Evolutionary conservation across 495 filamentous ascomycete species (phyloP).

Genomic region (Xylaria scruposa): DNA sequence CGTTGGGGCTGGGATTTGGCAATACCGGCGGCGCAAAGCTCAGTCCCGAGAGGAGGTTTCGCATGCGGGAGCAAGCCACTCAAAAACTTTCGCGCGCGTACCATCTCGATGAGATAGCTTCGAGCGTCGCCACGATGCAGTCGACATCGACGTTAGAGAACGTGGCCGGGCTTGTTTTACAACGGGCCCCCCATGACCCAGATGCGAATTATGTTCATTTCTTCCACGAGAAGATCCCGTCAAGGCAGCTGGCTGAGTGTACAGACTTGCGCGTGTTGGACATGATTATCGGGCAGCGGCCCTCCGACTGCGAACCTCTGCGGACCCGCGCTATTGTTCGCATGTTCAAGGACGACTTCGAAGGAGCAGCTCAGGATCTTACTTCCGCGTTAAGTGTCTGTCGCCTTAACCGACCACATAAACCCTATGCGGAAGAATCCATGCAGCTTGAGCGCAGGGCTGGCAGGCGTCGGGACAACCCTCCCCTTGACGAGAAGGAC

Average conservation of each 20-base stretch:
- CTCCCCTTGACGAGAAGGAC: slow-evolving; percentile 68
- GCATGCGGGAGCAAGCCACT: slow-evolving; percentile 77
- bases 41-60: slow-evolving; percentile 73
- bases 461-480: slow-evolving; percentile 55
- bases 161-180: slow-evolving; percentile 74
- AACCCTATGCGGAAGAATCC: slow-evolving; percentile 46
- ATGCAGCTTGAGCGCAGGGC: slow-evolving; percentile 43
- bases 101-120: slow-evolving; percentile 78
- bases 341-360: slow-evolving; percentile 76
- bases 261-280: slow-evolving; percentile 69
- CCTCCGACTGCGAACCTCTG: slow-evolving; percentile 67
- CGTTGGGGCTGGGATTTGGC: slow-evolving; percentile 67
- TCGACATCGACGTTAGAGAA: slow-evolving; percentile 78
- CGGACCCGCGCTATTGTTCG: slow-evolving; percentile 74
- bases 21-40: slow-evolving; percentile 66
- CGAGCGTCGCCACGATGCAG: slow-evolving; percentile 84
- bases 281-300: slow-evolving; percentile 67
- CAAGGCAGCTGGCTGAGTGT: slow-evolving; percentile 73
- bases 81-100: slow-evolving; percentile 78
- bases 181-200: slow-evolving; percentile 64
- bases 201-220: slow-evolving; percentile 86
- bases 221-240: slow-evolving; percentile 87
- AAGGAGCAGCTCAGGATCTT: slow-evolving; percentile 70
- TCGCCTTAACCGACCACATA: slow-evolving; percentile 59
- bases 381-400: slow-evolving; percentile 67